Evolutionary conservation across 2,329 filamentous ascomycete species (phyloP), one percentile per base, ranked within the genome.

Genomic region (Penicillium sp.): DNA sequence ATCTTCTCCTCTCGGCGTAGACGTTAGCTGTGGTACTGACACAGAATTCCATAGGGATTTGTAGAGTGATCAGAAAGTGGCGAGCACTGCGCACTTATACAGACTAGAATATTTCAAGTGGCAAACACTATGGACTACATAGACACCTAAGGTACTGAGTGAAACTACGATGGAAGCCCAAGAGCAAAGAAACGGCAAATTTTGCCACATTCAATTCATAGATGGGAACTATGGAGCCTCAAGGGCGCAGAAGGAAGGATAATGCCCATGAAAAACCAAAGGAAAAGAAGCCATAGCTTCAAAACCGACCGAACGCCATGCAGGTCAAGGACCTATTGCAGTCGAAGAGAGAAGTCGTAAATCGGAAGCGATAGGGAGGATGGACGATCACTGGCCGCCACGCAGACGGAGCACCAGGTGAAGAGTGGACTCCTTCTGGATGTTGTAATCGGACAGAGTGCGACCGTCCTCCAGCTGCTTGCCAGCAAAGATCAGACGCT

Each of bases 401-500:
- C 66, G 66, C 23, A 69, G 66, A 53, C 66, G 66, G 39, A 69
- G 59, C 64, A 84, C 81, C 73, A 84, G 75, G 70, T 84, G 81
- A 52, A 84, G 73, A 1, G 81, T 84, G 46, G 77, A 80, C 73
- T 84, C 81, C 77, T 82, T 81, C 67, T 78, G 75, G 48, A 78
- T 78, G 58, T 78, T 78, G 65, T 78, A 86, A 63, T 78, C 75
- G 29, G 73, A 76, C 23, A 78, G 66, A 41, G 75, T 78, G 23
- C 75, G 72, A 8, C 75, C 75, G 54, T 78, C 75, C 56, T 78
- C 75, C 43, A 78, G 61, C 72, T 86, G 83, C 77, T 86, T 86
- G 61, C 83, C 83, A 61, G 83, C 83, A 58, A 86, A 86, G 65
- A 87, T 86, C 47, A 86, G 74, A 68, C 83, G 81, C 69, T 86